These are phyloP conservation scores for Strigomonas culicis DNA, from an alignment of 208 protist species.

Conservation along the genomic window DNA sequence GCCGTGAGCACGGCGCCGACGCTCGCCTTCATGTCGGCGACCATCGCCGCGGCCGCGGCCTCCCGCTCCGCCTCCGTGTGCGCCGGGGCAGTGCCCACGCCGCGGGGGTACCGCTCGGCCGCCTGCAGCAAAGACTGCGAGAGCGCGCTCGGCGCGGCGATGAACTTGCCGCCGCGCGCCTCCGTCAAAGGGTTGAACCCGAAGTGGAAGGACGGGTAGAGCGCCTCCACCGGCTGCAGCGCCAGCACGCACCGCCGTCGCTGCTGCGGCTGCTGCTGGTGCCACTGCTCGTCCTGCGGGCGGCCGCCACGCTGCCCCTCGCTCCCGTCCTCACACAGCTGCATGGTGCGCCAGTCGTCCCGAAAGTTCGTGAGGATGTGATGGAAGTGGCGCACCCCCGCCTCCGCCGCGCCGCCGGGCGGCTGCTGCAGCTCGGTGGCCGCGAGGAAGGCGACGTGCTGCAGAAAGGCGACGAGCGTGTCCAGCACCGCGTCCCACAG, in stretches of 20 bases:
- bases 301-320: not conserved
- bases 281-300: not conserved
- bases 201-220: not conserved
- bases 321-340: not conserved
- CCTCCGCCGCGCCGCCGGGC: not conserved
- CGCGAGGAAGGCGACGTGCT: not conserved
- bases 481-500: conserved; percentile 1
- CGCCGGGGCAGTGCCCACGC: no score
- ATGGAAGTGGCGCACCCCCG: conserved; percentile 2
- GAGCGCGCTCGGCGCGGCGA: no score
- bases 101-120: not conserved
- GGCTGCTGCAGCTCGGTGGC: not conserved
- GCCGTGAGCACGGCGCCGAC: no score
- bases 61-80: not conserved
- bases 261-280: not conserved
- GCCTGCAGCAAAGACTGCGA: no score
- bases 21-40: no score
- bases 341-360: not conserved
- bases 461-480: not conserved
- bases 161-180: not conserved
- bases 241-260: not conserved
- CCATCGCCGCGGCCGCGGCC: not conserved
- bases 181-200: not conserved
- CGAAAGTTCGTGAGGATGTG: conserved; percentile 4
- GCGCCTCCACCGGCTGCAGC: not conserved